Base-by-base conservation (phyloP, 2,329 filamentous ascomycete species). In the Lachnellula suecica region DNA sequence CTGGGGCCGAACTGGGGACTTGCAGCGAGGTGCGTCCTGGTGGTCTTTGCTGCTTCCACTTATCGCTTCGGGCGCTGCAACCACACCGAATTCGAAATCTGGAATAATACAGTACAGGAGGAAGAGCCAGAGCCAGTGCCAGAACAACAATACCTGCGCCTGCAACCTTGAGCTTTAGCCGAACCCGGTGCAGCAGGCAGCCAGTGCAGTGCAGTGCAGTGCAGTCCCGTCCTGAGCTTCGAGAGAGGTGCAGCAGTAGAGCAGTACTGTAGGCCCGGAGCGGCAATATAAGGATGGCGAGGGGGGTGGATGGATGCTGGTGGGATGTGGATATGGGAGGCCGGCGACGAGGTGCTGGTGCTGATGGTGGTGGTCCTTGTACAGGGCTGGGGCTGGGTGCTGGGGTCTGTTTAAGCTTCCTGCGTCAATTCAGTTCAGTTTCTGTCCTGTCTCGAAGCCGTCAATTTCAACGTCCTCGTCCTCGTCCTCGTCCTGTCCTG, bases 1-100 rank as follows among this genome's bases (percentile, higher is more conserved):
- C n/a, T n/a, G n/a, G n/a, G n/a, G 52, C 49, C 37, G 47, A 51
- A 56, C 61, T 60, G 56, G 60, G 56, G 52, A 56, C 54, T 59
- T 59, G 59, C 59, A 61, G 57, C 48, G 50, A 52, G 54, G 50
- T 59, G 59, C 59, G 58, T 54, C 47, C 17, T 34, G 15, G 13
- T 52, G 51, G 44, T 22, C 23, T 20, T 44, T 45, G 24, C 48
- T 37, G 29, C 49, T 43, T 43, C 52, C 57, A 56, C 51, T 58
- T 58, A 58, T 58, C 52, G 51, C 44, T 49, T 51, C 50, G 43
- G 45, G 35, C 47, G 55, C 54, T 58, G 57, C 56, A 60, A 59
- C 59, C 58, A 61, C 57, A 53, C 44, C 38, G 35, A 35, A 35
- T 43, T 49, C 48, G 47, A 53, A 11, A 9, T 15, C 22, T 20